Percentiles rank a stretch among this genome's conserved stretches.
Evolutionary conservation across 257 asterid genomes (phyloP).

Genomic region (Solanum sparsipilum): DNA sequence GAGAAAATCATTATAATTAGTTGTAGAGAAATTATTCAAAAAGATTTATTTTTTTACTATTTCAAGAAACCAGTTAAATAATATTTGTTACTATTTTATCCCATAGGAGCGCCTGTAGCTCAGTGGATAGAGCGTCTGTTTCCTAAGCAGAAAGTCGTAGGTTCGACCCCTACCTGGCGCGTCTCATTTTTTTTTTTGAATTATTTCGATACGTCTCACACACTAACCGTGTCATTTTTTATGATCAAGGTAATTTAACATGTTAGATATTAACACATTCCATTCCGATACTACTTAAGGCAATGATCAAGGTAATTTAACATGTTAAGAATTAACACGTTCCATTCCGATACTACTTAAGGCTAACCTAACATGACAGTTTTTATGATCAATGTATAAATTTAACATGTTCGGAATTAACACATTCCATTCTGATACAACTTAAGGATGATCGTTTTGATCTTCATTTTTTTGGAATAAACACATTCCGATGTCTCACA

Average conservation of each 20-base stretch:
- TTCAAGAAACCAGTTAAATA: accelerated
- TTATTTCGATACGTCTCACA: neutral
- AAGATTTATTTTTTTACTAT: neutral
- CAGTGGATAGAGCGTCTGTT: constrained; percentile 99
- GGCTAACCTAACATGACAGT: no score
- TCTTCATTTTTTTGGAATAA: neutral
- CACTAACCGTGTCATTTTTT: neutral
- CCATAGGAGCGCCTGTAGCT: constrained; percentile 71
- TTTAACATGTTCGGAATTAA: neutral
- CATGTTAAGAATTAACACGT: neutral
- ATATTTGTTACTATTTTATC: accelerated
- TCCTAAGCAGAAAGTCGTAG: constrained; percentile 99
- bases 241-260: neutral
- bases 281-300: neutral
- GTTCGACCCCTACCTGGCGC: constrained; percentile 99
- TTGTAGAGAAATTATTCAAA: neutral
- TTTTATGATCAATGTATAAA: neutral
- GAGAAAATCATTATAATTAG: neutral
- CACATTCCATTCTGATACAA: no score
- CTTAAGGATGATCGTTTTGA: neutral
- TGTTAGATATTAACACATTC: neutral
- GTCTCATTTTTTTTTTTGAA: neutral
- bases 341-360: no score
- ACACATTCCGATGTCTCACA: neutral
- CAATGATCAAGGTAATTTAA: no score